A percentile compares a stretch with the other conserved stretches of the same genome.
Conservation (phyloP, 1,139 yeast species). For the Yamadazyma buinensis region DNA sequence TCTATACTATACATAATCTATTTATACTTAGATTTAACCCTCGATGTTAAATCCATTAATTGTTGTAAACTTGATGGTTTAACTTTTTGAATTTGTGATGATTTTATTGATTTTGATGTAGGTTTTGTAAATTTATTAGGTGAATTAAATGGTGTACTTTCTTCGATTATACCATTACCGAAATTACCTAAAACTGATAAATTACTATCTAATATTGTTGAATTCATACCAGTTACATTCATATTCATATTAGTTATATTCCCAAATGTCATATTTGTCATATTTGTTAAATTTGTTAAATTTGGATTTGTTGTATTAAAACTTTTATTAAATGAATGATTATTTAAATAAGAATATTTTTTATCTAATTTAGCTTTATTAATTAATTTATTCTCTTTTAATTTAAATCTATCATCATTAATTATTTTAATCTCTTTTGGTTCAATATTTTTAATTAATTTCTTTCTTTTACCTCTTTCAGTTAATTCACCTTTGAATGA, state of each 20-base stretch:
- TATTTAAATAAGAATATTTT: constrained; percentile 32
- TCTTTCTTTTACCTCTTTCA: constrained; percentile 25
- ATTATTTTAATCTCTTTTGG: constrained; percentile 1
- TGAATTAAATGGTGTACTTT: constrained; percentile 36
- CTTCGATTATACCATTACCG: constrained; percentile 39
- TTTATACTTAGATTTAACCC: constrained; percentile 27
- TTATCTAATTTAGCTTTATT: constrained; percentile 29
- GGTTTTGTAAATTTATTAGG: constrained; percentile 22
- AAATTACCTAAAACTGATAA: constrained; percentile 29
- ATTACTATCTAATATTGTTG: constrained; percentile 7
- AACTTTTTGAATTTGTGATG: too few species aligned
- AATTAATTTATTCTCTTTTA: constrained; percentile 23
- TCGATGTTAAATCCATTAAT: constrained; percentile 35
- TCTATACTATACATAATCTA: too few species aligned
- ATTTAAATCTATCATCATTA: constrained; percentile 16
- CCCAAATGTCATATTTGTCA: constrained; percentile 1
- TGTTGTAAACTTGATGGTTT: constrained; percentile 26
- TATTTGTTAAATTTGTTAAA: neutral
- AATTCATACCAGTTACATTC: neutral
- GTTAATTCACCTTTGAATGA: constrained; percentile 30
- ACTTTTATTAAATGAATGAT: constrained; percentile 21
- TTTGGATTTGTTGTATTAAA: constrained; percentile 1
- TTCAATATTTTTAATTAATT: neutral
- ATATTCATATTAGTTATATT: neutral
- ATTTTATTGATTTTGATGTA: constrained; percentile 1